Percentiles rank a stretch among this genome's conserved stretches.
These are phyloP conservation scores for Arctostaphylos glauca DNA, from an alignment of 148 eudicot genomes.

Conservation along the genomic window DNA sequence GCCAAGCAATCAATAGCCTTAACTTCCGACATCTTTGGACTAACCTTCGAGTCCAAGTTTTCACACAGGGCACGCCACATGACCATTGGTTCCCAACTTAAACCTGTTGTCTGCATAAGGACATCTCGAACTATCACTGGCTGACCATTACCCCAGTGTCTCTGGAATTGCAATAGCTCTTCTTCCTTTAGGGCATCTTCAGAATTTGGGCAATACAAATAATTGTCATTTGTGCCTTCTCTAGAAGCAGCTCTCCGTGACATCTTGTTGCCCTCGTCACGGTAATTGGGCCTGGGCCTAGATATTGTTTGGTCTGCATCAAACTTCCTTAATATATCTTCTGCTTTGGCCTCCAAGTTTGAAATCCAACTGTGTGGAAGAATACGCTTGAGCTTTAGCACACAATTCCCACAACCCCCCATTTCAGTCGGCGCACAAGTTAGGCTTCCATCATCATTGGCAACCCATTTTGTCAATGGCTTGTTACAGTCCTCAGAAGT, in stretches of 20 bases:
- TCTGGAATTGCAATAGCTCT: constrained; percentile 40
- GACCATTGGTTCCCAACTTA: constrained; percentile 97
- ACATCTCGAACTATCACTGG: constrained; percentile 75
- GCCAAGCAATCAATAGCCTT: constrained; percentile 83
- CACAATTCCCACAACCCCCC: constrained; percentile 74
- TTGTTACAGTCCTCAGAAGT: constrained; percentile 3
- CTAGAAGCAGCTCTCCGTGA: constrained; percentile 34
- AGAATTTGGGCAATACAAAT: constrained; percentile 51
- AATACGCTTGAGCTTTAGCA: constrained; percentile 62
- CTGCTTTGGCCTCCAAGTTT: constrained; percentile 44
- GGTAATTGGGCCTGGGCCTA: constrained; percentile 18
- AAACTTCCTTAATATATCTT: constrained; percentile 21
- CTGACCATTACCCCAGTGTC: constrained; percentile 74
- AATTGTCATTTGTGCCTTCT: constrained; percentile 36
- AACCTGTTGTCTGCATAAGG: constrained; percentile 56
- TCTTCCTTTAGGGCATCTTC: constrained; percentile 32
- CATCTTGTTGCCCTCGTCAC: constrained; percentile 12
- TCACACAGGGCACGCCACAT: constrained; percentile 87
- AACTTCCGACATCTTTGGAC: constrained; percentile 45
- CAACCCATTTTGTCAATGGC: constrained; percentile 39
- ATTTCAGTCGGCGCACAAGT: constrained; percentile 63
- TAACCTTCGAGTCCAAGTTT: constrained; percentile 38
- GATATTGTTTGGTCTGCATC: constrained; percentile 8
- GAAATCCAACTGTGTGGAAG: constrained; percentile 56
- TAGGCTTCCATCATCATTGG: constrained; percentile 43